Percentiles rank a stretch among this genome's conserved stretches.
Evolutionary conservation across 2,329 filamentous ascomycete species (phyloP).

Genomic region (Colletotrichum sojae): DNA sequence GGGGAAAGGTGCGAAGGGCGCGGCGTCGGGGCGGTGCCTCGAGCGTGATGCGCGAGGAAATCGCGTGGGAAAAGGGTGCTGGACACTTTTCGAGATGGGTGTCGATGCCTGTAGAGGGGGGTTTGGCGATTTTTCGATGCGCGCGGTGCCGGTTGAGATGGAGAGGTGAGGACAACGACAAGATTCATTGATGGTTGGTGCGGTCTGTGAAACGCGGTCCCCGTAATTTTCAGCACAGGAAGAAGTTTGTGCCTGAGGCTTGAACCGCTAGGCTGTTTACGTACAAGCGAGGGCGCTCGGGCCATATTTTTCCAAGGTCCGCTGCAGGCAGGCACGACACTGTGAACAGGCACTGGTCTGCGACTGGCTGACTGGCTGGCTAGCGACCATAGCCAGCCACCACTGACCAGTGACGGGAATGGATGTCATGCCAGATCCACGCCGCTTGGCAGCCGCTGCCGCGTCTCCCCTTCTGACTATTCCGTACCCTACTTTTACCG

Average conservation of each 20-base stretch:
- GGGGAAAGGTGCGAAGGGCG: constrained; percentile 47
- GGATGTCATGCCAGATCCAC: constrained; percentile 30
- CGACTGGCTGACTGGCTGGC: constrained; percentile 30
- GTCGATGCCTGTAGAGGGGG: constrained; percentile 71
- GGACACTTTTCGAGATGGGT: constrained; percentile 68
- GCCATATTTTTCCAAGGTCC: constrained; percentile 23
- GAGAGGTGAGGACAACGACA: constrained; percentile 67
- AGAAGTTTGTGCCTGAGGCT: constrained; percentile 47
- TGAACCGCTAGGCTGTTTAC: constrained; percentile 11
- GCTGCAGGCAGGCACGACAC: constrained; percentile 31
- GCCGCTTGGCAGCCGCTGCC: constrained; percentile 33
- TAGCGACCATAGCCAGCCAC: too few relatives aligned
- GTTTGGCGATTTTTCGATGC: constrained; percentile 74
- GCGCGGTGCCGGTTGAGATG: constrained; percentile 67
- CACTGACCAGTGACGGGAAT: constrained; percentile 19
- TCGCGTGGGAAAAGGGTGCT: constrained; percentile 68
- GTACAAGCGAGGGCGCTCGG: constrained; percentile 38
- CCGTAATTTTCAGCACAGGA: constrained; percentile 62
- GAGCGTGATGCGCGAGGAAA: constrained; percentile 63
- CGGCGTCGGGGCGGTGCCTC: constrained; percentile 58
- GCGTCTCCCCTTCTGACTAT: not conserved
- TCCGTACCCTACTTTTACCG: too few relatives aligned
- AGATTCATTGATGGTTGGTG: constrained; percentile 65
- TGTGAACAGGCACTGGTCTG: constrained; percentile 22
- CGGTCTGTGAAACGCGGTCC: constrained; percentile 53